Evolutionary conservation across 1,139 yeast genomes (phyloP), one percentile per base, ranked within the genome.

Genomic region (Arxiozyma slooffiae): DNA sequence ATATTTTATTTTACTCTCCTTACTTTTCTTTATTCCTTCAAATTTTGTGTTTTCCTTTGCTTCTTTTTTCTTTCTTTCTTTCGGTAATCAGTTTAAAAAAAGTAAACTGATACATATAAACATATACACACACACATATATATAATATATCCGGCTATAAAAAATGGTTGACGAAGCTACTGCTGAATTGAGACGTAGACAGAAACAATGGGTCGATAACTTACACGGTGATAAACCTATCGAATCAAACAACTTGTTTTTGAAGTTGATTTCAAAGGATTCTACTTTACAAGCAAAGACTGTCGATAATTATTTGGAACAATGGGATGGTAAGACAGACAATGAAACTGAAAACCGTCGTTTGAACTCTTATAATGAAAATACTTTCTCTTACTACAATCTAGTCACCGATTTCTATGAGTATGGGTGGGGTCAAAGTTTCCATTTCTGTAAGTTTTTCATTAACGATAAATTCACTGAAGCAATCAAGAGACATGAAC

Each of bases 361-460:
- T 71, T 74, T 87, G 56, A 78, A 76, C 45, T 96, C 87, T 70
- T 92, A 92, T 74, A 85, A 95, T 53, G 82, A 85, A 62, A 79
- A 89, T 62, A 92, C 98, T 52, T 92, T 87, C 70, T 96, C 94
- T 67, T 92, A 89, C 77, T 92, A 92, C 76, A 92, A 92, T 74
- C 81, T 92, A 67, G 97, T 88, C 50, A 90, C 98, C 40, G 98
- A 92, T 71, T 87, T 79, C 61, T 92, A 92, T 76, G 98, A 92
- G 74, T 92, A 92, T 71, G 98, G 98, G 46, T 92, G 98, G 98
- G 98, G 98, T 56, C 79, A 96, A 23, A 87, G 96, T n/a, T 92
- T 92, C 87, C 98, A 92, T 71, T 92, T 92, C 69, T 87, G 96
- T 44, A 81, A 96, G 63, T 92, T 84, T 75, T 90, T 87, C 76